Percentiles rank a stretch among this genome's conserved stretches.
Conservation (phyloP, 2,329 filamentous ascomycete genomes). For the Fusarium sp. region DNA sequence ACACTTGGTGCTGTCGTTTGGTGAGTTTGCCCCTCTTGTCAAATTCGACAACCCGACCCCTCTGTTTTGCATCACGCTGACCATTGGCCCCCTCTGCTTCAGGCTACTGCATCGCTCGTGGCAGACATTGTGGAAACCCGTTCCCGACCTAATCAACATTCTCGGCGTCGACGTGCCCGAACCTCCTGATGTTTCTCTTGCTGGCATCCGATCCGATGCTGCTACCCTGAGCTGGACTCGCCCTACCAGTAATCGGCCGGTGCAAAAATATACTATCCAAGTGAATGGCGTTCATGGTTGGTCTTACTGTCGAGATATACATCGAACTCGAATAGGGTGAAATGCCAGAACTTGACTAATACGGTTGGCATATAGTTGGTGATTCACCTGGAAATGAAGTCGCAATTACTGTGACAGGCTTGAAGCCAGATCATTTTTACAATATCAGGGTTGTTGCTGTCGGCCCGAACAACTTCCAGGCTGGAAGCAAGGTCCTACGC, state of each 20-base stretch:
- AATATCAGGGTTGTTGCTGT: conserved; percentile 93
- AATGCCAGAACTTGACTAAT: conserved; percentile 23
- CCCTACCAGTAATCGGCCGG: conserved; percentile 71
- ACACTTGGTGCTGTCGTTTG: conserved; percentile 65
- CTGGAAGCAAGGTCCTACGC: conserved; percentile 85
- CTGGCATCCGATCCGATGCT: conserved; percentile 87
- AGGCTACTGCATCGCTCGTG: conserved; percentile 89
- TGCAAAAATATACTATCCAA: conserved; percentile 90
- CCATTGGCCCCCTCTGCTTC: conserved; percentile 2
- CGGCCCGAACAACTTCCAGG: conserved; percentile 91
- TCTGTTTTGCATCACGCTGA: conserved; percentile 22
- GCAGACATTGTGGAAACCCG: conserved; percentile 89
- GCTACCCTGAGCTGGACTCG: conserved; percentile 92
- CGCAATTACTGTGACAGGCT: conserved; percentile 87
- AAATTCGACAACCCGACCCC: neutral
- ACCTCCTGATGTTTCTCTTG: conserved; percentile 87
- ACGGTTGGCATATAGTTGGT: conserved; percentile 68
- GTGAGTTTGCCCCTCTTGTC: conserved; percentile 52
- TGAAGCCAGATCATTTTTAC: conserved; percentile 89
- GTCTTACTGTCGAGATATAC: conserved; percentile 46
- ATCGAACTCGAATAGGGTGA: neutral
- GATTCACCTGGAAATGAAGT: conserved; percentile 70
- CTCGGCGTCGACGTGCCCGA: conserved; percentile 95
- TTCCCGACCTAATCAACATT: conserved; percentile 89
- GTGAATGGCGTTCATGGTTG: conserved; percentile 92